Percentiles rank a stretch among this genome's conserved stretches.
These are phyloP conservation scores for Globisporangium parvum DNA, from an alignment of 352 stramenopile species.

Conservation along the genomic window DNA sequence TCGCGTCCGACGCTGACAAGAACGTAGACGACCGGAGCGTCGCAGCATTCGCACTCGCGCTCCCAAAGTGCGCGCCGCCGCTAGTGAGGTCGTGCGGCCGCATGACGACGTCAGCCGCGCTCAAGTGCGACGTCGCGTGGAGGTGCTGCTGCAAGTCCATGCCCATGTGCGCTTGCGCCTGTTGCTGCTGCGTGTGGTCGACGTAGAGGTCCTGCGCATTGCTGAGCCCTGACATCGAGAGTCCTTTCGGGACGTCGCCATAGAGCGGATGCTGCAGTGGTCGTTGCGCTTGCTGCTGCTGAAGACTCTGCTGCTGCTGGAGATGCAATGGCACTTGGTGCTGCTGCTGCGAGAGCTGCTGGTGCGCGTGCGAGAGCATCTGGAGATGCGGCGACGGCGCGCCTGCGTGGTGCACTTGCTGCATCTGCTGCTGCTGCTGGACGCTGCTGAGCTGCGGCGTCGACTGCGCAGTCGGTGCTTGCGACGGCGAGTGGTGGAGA, in stretches of 20 bases:
- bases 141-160: constrained; percentile 43
- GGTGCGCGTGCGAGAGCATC: constrained; percentile 25
- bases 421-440: constrained; percentile 10
- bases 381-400: constrained; percentile 29
- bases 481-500: constrained; percentile 11
- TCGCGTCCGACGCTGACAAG: constrained; percentile 7
- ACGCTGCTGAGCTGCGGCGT: constrained; percentile 13
- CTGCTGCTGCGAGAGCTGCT: constrained; percentile 12
- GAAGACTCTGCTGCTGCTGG: constrained; percentile 20
- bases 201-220: constrained; percentile 39
- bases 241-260: constrained; percentile 42
- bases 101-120: constrained; percentile 23
- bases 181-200: constrained; percentile 25
- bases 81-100: constrained; percentile 30
- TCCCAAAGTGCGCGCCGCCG: constrained; percentile 11
- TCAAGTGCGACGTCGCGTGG: constrained; percentile 11
- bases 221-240: constrained; percentile 38
- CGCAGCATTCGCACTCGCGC: constrained; percentile 1
- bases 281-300: constrained; percentile 17
- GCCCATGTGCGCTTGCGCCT: constrained; percentile 30
- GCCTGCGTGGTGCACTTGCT: constrained; percentile 12
- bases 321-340: constrained; percentile 31
- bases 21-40: constrained; percentile 12
- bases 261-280: constrained; percentile 52
- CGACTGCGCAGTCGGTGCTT: constrained; percentile 2